These are phyloP conservation scores for Pichia sporocuriosa DNA, from an alignment of 805 yeast species.

Conservation along the genomic window DNA sequence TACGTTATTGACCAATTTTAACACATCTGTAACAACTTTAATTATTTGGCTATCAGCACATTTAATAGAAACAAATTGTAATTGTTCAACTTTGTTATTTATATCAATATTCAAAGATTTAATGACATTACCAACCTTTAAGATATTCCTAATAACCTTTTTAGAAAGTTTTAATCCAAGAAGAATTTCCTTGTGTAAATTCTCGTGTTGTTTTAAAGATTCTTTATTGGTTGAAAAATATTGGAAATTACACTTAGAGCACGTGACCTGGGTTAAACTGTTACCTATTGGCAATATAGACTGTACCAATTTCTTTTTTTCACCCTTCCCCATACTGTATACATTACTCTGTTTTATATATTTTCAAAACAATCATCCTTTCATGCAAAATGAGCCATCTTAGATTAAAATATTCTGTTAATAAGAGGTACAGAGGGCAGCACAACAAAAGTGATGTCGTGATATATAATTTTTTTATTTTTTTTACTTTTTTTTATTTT, in stretches of 20 bases:
- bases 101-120: neutral
- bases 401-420: too few species aligned
- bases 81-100: neutral
- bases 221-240: neutral
- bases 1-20: neutral
- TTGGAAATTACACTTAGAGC: slow-evolving; percentile 1
- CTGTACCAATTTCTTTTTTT: slow-evolving; percentile 1
- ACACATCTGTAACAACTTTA: neutral
- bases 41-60: slow-evolving; percentile 1
- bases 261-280: neutral
- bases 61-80: neutral
- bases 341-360: neutral
- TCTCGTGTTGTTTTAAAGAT: slow-evolving; percentile 2
- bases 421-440: too few species aligned
- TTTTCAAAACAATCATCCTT: neutral
- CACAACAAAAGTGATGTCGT: too few species aligned
- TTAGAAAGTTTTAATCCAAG: neutral
- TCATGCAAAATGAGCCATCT: too few species aligned
- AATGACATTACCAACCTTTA: neutral
- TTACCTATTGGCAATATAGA: neutral
- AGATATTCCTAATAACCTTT: neutral
- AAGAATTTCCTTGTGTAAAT: neutral
- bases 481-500: too few species aligned
- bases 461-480: too few species aligned
- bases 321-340: neutral